Evolutionary conservation across 371 early-diverging fungal species (phyloP).

Genomic region (Circinella minor): DNA sequence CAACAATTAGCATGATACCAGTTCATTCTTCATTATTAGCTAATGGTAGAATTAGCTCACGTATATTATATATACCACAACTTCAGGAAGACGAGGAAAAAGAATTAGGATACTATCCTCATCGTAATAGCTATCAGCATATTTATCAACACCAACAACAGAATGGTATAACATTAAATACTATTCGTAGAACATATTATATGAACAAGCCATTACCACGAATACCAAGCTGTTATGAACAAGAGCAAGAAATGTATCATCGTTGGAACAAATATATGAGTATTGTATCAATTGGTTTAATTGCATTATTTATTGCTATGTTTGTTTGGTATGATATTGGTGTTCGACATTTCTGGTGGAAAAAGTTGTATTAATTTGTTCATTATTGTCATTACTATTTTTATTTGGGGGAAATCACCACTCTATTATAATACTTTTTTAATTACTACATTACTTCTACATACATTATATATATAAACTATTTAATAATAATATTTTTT

Average conservation of each 20-base stretch:
- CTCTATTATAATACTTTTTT: no score
- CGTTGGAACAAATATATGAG: slow-evolving; percentile 39
- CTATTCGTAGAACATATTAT: background rate
- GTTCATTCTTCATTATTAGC: slow-evolving; percentile 43
- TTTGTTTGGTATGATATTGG: slow-evolving; percentile 36
- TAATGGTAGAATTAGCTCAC: slow-evolving; percentile 31
- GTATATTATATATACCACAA: slow-evolving; percentile 19
- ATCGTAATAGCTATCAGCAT: no score
- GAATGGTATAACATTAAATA: no score
- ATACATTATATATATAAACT: no score
- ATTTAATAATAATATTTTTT: no score
- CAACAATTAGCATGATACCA: slow-evolving; percentile 6
- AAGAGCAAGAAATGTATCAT: slow-evolving; percentile 24
- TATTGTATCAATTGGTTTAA: slow-evolving; percentile 28
- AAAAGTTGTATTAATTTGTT: background rate
- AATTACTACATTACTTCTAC: no score
- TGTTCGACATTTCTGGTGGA: slow-evolving; percentile 20
- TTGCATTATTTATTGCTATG: slow-evolving; percentile 21
- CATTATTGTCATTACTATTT: slow-evolving; percentile 3
- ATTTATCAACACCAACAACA: background rate
- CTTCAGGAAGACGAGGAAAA: background rate
- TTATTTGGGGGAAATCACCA: no score
- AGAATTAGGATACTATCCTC: background rate
- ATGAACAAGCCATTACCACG: background rate
- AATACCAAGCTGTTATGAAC: slow-evolving; percentile 3